Base-by-base conservation (phyloP, 768 basidiomycete species). In the Boletus fagicola region DNA sequence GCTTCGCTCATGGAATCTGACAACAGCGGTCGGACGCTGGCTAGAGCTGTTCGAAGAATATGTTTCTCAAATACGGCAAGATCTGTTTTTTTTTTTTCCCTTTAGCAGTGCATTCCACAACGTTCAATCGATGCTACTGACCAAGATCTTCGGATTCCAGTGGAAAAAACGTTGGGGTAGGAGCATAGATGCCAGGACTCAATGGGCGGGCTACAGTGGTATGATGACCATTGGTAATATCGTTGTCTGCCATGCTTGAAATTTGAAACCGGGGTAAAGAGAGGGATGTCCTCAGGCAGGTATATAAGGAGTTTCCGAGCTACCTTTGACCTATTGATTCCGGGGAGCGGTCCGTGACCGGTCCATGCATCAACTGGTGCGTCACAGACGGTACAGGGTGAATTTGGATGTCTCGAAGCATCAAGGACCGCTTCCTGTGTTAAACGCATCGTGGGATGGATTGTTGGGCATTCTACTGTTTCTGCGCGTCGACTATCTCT, bases 1-100 rank as follows among this genome's bases (percentile, higher is more conserved):
- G 89, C 92, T 70, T 95, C 93, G 62, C 93, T 87, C 90, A 90
- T 90, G 5, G 90, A 88, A 18, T 92, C 92, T 35, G 85, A 80
- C 49, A 93, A 76, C 59, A 95, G 75, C 16, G 88, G 88, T 9
- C 75, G 80, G 61, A 91, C 85, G 26, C 89, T 89, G 13, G 83
- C 86, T 49, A 74, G 73, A 10, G 88, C 90, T 47, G 85, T 74
- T 44, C 78, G 79, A 52, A 82, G 75, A 44, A 91, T 78, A 73
- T 93, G 92, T 10, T 75, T 72, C 65, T 86, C 79, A 64, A 94
- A 88, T 0, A 87, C 71, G 15, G 78, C 76, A 35, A 94, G 69
- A 72, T 94, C 92, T 59, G 47, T 49, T 40, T 43, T 49, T 42
- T 59, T 46, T 49, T 40, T 43, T 49, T 42, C 22, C 39, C 18